Base-by-base conservation (phyloP, 228 moss, liverwort and hornwort genomes). In the Sphagnum fallax region DNA sequence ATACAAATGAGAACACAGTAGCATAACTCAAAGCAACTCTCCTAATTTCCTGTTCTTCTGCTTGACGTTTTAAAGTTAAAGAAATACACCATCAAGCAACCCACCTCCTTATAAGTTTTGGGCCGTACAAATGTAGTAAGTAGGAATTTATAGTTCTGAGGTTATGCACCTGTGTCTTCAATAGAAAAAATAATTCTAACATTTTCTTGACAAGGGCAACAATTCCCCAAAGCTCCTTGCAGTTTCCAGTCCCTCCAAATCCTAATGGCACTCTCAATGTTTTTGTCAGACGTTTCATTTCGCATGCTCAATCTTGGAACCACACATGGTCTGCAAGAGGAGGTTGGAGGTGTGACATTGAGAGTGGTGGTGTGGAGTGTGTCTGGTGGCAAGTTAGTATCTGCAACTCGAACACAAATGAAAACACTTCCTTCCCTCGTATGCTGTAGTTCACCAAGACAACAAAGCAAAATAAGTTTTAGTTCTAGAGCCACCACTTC, bases 231-330 rank as follows among this genome's bases (percentile, higher is more conserved):
- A 8, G 68, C n/a, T 8, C 78, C 71, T 6, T 65, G 75, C 6
- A 79, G 65, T 66, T 78, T 79, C 94, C 91, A 94, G 9, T 71
- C 79, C 72, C 88, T 79, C 95, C 95, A 95, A 16, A 64, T 73
- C 32, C 78, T 51, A 8, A 92, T 83, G 16, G 88, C 84, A 66
- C 83, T 87, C 18, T 70, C 52, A 32, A 76, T 84, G 73, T 86
- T 86, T 10, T 75, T 77, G 52, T 86, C 75, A 62, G 69, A 69
- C 0, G 76, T 79, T 51, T 81, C 82, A 4, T 81, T 77, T 52
- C 90, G 88, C 85, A 95, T 85, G 67, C 92, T 90, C 0, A 95
- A 75, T 58, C 95, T 85, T 8, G 92, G 95, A 62, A 92, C 86
- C 49, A 32, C 32, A 32, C 32, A 32, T 32, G 32, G 32, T 32